Percentiles rank a stretch among this genome's conserved stretches.
These are phyloP conservation scores for Moesziomyces globuligerus DNA, from an alignment of 1,284 basidiomycete genomes.

Conservation along the genomic window DNA sequence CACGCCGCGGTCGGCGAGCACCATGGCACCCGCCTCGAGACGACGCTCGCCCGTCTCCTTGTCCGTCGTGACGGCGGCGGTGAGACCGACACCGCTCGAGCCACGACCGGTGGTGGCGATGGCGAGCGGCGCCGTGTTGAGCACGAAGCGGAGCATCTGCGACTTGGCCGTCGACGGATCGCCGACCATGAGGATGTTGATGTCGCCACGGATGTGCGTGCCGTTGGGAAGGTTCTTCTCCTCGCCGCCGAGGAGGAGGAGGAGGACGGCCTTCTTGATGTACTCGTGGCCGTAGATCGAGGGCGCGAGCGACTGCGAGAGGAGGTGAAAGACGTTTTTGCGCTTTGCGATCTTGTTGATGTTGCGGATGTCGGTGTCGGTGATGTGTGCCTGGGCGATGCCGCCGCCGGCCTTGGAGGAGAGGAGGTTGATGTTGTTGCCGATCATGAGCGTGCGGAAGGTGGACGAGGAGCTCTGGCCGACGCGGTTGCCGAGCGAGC, in stretches of 20 bases:
- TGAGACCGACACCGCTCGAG: slow-evolving; percentile 96
- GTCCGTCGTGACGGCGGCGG: slow-evolving; percentile 98
- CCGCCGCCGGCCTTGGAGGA: slow-evolving; percentile 96
- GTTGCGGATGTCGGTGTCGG: slow-evolving; percentile 92
- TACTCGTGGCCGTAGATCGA: slow-evolving; percentile 97
- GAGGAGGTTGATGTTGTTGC: slow-evolving; percentile 95
- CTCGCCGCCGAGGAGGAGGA: slow-evolving; percentile 91
- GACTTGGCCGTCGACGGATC: slow-evolving; percentile 98
- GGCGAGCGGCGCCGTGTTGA: slow-evolving; percentile 94
- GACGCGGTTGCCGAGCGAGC: slow-evolving; percentile 87
- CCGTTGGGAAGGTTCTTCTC: slow-evolving; percentile 98
- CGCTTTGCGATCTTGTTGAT: slow-evolving; percentile 92
- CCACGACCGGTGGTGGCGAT: slow-evolving; percentile 98
- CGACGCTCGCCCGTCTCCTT: slow-evolving; percentile 93
- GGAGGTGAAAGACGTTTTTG: slow-evolving; percentile 83
- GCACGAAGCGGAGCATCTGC: slow-evolving; percentile 93
- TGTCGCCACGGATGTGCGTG: slow-evolving; percentile 98
- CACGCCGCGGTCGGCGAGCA: slow-evolving; percentile 97
- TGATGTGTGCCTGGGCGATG: slow-evolving; percentile 90
- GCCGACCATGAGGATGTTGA: slow-evolving; percentile 99
- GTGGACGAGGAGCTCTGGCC: slow-evolving; percentile 74
- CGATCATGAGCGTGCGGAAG: slow-evolving; percentile 93
- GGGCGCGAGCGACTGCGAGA: slow-evolving; percentile 94
- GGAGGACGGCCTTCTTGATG: slow-evolving; percentile 92
- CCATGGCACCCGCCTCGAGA: slow-evolving; percentile 98